Evolutionary conservation across 139 green algal species (phyloP), one percentile per base, ranked within the genome.

Genomic region (Chlamydomonas schloesseri): DNA sequence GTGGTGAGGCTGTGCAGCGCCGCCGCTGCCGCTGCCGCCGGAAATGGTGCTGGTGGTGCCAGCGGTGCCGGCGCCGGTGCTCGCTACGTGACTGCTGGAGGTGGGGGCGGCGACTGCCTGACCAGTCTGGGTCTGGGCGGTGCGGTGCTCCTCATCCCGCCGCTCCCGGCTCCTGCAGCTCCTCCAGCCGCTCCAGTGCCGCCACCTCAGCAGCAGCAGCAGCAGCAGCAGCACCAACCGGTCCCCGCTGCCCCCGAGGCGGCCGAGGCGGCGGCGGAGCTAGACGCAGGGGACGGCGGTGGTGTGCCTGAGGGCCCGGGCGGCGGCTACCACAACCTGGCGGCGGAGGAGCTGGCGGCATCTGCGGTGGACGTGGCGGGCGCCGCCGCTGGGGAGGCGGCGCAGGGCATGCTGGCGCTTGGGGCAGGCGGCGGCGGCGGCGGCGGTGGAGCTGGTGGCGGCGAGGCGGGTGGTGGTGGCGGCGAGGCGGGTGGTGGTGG

Each of bases 1-100:
- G 65, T 85, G 4, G 47, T 11, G 23, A 31, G 79, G 20, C 65
- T 83, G 34, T 70, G 79, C 28, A 47, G 34, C 17, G 77, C 78
- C 84, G 36, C 70, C 64, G 26, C 47, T n/a, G 57, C 58, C 26
- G 29, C 50, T 5, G n/a, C 37, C 75, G 50, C 71, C 71, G 68
- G 50, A 77, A 28, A 5, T 87, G 42, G 62, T 81, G 53, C 73
- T 47, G 53, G 9, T 60, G 18, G 8, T 53, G 17, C 6, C 26
- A 17, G 9, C 29, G 31, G 34, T 36, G 9, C 6, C 10, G 20
- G 14, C 37, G 34, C 37, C 4, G 31, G 36, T 17, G 58, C 36
- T 64, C 8, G 37, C 28, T 17, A 60, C 71, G 28, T 10, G 64
- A 65, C 42, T 9, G 24, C 33, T 17, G 42, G 42, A 15, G 14